Evolutionary conservation across 169 alveolate genomes (phyloP).

Genomic region (Plasmodium reichenowi): DNA sequence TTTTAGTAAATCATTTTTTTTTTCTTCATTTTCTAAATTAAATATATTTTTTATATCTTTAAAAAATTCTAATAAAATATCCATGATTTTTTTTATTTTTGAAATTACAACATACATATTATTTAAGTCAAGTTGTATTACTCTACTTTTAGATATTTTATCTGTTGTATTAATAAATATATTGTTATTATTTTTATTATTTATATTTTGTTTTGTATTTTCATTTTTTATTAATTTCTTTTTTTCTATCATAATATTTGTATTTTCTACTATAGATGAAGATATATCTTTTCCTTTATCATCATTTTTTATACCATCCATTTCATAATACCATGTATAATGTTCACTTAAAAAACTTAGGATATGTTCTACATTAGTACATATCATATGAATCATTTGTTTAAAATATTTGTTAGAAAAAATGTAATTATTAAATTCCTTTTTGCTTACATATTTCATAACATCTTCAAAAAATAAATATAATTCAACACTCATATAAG

Average conservation of each 20-base stretch:
- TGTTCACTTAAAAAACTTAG: slow-evolving; percentile 20
- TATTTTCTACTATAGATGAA: neutral
- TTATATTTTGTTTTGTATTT: neutral
- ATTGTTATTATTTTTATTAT: neutral
- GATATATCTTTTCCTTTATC: neutral
- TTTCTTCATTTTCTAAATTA: neutral
- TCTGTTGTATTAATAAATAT: neutral
- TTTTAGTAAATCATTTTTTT: neutral
- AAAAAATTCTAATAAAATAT: slow-evolving; percentile 52
- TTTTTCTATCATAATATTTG: neutral
- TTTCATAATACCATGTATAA: neutral
- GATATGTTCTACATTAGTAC: slow-evolving; percentile 42
- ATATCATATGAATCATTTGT: slow-evolving; percentile 35
- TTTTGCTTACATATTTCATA: slow-evolving; percentile 19
- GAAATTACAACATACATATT: slow-evolving; percentile 35
- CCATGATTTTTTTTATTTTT: slow-evolving; percentile 54
- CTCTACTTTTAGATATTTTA: neutral
- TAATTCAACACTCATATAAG: slow-evolving; percentile 72
- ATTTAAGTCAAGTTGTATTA: slow-evolving; percentile 12
- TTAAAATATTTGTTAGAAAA: slow-evolving; percentile 12
- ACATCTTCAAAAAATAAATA: slow-evolving; percentile 57
- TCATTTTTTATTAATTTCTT: neutral
- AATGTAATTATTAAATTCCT: neutral
- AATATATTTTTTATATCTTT: slow-evolving; percentile 37
- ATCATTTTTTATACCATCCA: neutral